phyloP scores from a whole-genome alignment of 495 filamentous ascomycete genomes.

The Penicillium tannophilum region DNA sequence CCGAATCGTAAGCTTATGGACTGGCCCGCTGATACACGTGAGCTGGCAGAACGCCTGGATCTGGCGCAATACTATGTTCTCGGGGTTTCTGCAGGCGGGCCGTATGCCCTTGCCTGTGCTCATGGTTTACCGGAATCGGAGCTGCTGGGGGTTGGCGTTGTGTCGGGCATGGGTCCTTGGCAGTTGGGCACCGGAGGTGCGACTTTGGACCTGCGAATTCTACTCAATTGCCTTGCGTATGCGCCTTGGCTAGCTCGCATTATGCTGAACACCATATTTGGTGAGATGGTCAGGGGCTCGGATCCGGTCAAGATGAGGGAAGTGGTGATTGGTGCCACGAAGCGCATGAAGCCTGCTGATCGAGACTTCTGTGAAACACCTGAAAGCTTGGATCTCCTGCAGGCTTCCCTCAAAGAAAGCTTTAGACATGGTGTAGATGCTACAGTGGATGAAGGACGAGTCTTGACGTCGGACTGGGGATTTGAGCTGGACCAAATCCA shows the following conservation, averaged over 20 bases:
- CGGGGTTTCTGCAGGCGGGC: slow-evolving; percentile 39
- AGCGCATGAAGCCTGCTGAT: slow-evolving; percentile 4
- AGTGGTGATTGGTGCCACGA: slow-evolving; percentile 5
- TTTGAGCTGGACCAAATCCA: slow-evolving; percentile 7
- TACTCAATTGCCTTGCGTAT: slow-evolving; percentile 3
- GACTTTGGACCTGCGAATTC: background rate
- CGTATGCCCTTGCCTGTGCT: slow-evolving; percentile 40
- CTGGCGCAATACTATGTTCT: slow-evolving; percentile 36
- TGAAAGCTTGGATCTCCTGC: slow-evolving; percentile 2
- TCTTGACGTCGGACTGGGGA: slow-evolving; percentile 14
- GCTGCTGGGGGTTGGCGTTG: slow-evolving; percentile 9
- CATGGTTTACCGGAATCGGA: slow-evolving; percentile 6
- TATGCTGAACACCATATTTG: background rate
- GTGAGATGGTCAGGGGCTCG: background rate
- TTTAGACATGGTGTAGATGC: slow-evolving; percentile 6
- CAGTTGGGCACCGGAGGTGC: background rate
- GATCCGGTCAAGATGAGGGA: slow-evolving; percentile 9
- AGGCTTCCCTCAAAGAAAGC: slow-evolving; percentile 2
- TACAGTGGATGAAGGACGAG: slow-evolving; percentile 4
- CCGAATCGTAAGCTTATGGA: slow-evolving; percentile 35
- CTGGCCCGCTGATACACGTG: slow-evolving; percentile 40
- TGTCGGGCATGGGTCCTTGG: slow-evolving; percentile 11
- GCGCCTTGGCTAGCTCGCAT: slow-evolving; percentile 10
- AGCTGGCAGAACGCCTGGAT: slow-evolving; percentile 34
- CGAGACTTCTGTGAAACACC: slow-evolving; percentile 4